Evolutionary conservation across 2,329 filamentous ascomycete genomes (phyloP).

Genomic region (Talaromyces funiculosus): DNA sequence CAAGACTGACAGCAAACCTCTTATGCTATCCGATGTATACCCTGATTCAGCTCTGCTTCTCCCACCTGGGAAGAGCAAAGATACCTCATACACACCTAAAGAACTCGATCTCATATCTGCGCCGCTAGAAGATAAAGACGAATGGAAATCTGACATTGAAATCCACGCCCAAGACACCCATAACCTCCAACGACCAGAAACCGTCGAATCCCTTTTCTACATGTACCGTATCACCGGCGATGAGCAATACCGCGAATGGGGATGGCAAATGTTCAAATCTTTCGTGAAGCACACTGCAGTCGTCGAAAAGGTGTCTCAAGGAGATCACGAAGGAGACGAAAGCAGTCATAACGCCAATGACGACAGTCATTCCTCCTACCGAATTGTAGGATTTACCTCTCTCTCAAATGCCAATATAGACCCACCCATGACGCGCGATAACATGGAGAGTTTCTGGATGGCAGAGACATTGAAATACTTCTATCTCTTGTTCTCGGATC

Average conservation of each 20-base stretch:
- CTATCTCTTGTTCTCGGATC: conserved; percentile 84
- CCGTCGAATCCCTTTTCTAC: conserved; percentile 92
- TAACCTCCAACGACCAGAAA: conserved; percentile 93
- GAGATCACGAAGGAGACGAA: conserved; percentile 17
- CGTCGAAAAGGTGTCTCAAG: conserved; percentile 51
- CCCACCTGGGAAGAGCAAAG: conserved; percentile 16
- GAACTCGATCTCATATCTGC: conserved; percentile 33
- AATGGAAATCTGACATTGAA: conserved; percentile 70
- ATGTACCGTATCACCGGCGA: conserved; percentile 99
- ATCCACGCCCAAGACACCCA: conserved; percentile 80
- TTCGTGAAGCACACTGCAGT: conserved; percentile 84
- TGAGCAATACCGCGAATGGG: conserved; percentile 84
- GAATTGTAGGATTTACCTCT: conserved; percentile 66
- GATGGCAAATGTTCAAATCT: conserved; percentile 95
- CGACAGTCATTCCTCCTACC: conserved; percentile 14
- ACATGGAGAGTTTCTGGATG: conserved; percentile 99
- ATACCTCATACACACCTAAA: conserved; percentile 6
- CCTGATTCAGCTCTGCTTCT: conserved; percentile 23
- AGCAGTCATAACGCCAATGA: neutral
- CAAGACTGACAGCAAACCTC: conserved; percentile 63
- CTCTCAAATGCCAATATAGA: conserved; percentile 67
- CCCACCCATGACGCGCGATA: conserved; percentile 68
- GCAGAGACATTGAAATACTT: conserved; percentile 98
- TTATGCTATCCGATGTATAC: conserved; percentile 39
- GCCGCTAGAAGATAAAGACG: conserved; percentile 26